Evolutionary conservation across 73 alveolate genomes (phyloP).

Genomic region (Effrenium voratum): DNA sequence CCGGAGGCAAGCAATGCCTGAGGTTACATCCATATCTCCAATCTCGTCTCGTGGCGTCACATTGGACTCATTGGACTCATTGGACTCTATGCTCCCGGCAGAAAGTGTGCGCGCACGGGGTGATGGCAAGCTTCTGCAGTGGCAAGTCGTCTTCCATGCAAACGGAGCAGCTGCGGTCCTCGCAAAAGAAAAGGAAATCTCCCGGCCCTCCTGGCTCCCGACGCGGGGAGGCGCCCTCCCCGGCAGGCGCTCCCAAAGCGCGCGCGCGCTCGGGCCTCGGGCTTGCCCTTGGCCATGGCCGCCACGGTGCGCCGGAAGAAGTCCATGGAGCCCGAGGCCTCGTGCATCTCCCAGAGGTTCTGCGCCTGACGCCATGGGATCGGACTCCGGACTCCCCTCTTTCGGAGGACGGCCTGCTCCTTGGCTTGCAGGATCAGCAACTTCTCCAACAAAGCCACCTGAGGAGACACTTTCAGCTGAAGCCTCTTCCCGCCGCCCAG

Average conservation of each 20-base stretch:
- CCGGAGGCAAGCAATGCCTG: conserved; percentile 19
- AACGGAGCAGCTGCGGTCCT: conserved; percentile 65
- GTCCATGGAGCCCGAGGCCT: conserved; percentile 51
- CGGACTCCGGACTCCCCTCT: not conserved
- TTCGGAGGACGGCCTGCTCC: conserved; percentile 14
- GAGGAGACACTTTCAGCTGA: not conserved
- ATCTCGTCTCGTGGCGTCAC: not conserved
- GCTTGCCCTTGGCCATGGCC: conserved; percentile 49
- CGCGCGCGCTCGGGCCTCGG: not conserved
- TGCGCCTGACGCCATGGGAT: conserved; percentile 30
- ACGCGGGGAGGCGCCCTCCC: too few relatives aligned
- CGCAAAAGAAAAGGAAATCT: not conserved
- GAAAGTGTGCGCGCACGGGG: conserved; percentile 82
- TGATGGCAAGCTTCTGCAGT: conserved; percentile 42
- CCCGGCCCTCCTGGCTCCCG: not conserved
- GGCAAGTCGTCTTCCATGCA: conserved; percentile 86
- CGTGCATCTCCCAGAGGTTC: conserved; percentile 49
- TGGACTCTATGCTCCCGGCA: not conserved
- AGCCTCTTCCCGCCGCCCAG: not conserved
- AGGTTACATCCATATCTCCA: not conserved
- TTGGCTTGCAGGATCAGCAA: conserved; percentile 27
- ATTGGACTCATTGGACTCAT: not conserved
- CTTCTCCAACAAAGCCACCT: conserved; percentile 34
- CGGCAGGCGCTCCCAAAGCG: not conserved
- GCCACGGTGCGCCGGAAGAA: conserved; percentile 73